Base-by-base conservation (phyloP, 2,329 filamentous ascomycete genomes). In the Ophiostoma sp. region DNA sequence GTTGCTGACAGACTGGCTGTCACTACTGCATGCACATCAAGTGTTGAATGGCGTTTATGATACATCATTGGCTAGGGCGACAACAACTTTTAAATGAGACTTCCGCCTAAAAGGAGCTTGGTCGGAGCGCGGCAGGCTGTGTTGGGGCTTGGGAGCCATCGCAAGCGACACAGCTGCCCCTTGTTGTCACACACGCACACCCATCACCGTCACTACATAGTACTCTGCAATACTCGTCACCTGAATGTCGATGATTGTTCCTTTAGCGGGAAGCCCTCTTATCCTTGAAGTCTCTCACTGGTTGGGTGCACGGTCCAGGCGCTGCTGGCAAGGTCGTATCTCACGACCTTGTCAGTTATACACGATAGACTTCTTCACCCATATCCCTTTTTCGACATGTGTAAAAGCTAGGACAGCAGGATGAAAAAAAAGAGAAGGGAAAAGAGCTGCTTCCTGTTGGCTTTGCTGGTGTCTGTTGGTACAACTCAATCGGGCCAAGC, bases 1-100 rank as follows among this genome's bases (percentile, higher is more conserved):
- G 11, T 62, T 27, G 27, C 27, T 62, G 27, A 33, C 57, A 33
- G 11, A 5, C 17, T 62, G 57, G 57, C 57, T 62, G 27, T 62
- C 57, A 62, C 57, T 62, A 62, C 57, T 62, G 57, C 57, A 62
- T 31, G 57, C 27, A 57, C 33, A 62, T 62, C 27, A 13, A 62
- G 27, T 15, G 57, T 33, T 5, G 57, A 17, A 17, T 33, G 27
- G 57, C 27, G 57, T 62, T 33, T 62, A 33, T n/a, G 60, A n/a
- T 33, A n/a, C 15, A 65, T 65, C 33, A 65, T 65, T 65, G 60
- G 60, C 33, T 27, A 36, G 60, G 17, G 4, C 17, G 13, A 10
- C 31, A 17, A n/a, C 33, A 1, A 23, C 60, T 23, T 15, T 23
- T 27, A 17, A 65, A 65, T n/a, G 17, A 23, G 33, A 6, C 35